These are phyloP conservation scores for Helotiales sp. DNA, from an alignment of 2,329 filamentous ascomycete species.

Conservation along the genomic window DNA sequence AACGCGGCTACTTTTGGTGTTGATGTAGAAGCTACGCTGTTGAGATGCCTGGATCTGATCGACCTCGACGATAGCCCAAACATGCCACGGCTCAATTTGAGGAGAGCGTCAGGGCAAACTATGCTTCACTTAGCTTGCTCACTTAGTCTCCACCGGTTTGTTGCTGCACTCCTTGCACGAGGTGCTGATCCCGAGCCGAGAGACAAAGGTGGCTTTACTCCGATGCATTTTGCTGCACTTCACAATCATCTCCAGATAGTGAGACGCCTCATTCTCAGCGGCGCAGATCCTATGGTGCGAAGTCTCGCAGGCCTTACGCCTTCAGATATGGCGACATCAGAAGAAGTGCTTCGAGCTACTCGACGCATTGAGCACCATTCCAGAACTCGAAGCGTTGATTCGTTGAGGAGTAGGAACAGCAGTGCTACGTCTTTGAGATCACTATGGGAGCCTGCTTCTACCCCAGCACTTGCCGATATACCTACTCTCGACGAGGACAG, in stretches of 20 bases:
- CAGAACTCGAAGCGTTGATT: slow-evolving; percentile 69
- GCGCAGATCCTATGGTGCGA: slow-evolving; percentile 72
- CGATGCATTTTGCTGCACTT: slow-evolving; percentile 81
- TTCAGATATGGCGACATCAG: slow-evolving; percentile 71
- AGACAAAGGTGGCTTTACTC: slow-evolving; percentile 81
- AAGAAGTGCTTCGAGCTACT: slow-evolving; percentile 67
- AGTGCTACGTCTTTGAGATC: slow-evolving; percentile 71
- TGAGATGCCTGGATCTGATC: slow-evolving; percentile 78
- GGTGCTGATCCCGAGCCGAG: slow-evolving; percentile 77
- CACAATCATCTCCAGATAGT: slow-evolving; percentile 78
- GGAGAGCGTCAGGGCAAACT: slow-evolving; percentile 71
- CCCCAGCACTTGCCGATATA: slow-evolving; percentile 42
- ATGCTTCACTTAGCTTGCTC: slow-evolving; percentile 82
- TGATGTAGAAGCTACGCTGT: slow-evolving; percentile 52
- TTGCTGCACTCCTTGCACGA: slow-evolving; percentile 75
- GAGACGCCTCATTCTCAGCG: slow-evolving; percentile 72
- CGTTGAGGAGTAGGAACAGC: slow-evolving; percentile 63
- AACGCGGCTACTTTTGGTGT: slow-evolving; percentile 46
- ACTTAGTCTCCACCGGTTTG: slow-evolving; percentile 75
- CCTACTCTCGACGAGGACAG: slow-evolving; percentile 49
- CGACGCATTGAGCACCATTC: slow-evolving; percentile 64
- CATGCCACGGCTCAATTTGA: slow-evolving; percentile 70
- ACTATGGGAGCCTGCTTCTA: slow-evolving; percentile 64
- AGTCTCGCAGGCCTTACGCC: slow-evolving; percentile 73
- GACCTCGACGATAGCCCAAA: slow-evolving; percentile 77